Conservation (phyloP, 306 rosid genomes). For the Vachellia collinsii region DNA sequence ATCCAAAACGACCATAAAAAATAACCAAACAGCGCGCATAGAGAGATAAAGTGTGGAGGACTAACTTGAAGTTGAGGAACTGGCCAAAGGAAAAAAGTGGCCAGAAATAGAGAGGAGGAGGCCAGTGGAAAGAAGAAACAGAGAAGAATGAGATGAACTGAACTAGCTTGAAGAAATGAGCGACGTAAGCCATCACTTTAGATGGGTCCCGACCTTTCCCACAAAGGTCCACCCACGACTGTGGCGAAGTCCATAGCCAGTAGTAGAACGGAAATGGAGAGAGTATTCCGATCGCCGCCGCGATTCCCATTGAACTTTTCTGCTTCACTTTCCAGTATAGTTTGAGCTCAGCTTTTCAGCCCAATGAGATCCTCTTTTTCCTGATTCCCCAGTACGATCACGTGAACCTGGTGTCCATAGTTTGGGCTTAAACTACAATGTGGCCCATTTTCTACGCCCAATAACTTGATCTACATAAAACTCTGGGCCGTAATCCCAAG, state of each 20-base stretch:
- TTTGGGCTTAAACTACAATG: no score
- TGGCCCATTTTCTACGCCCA: background rate
- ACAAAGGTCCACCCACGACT: conserved; percentile 76
- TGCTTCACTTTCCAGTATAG: conserved; percentile 33
- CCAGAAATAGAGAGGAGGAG: conserved; percentile 83
- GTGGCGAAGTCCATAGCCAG: conserved; percentile 71
- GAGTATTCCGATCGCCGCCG: conserved; percentile 55
- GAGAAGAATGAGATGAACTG: conserved; percentile 71
- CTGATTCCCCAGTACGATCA: background rate
- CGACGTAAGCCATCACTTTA: conserved; percentile 63
- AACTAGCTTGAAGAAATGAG: conserved; percentile 70
- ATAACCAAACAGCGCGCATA: background rate
- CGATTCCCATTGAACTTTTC: conserved; percentile 47
- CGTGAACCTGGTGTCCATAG: background rate
- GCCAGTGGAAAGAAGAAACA: conserved; percentile 71
- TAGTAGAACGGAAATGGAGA: conserved; percentile 80
- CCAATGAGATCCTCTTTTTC: background rate
- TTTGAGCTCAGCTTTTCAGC: background rate
- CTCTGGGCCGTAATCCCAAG: background rate
- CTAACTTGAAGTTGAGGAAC: conserved; percentile 78
- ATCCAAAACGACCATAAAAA: background rate
- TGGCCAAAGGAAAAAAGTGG: conserved; percentile 85
- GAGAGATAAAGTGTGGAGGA: background rate
- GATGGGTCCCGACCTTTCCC: conserved; percentile 78
- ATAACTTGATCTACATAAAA: background rate